Base-by-base conservation (phyloP, 495 filamentous ascomycete genomes). In the Podospora sp. region DNA sequence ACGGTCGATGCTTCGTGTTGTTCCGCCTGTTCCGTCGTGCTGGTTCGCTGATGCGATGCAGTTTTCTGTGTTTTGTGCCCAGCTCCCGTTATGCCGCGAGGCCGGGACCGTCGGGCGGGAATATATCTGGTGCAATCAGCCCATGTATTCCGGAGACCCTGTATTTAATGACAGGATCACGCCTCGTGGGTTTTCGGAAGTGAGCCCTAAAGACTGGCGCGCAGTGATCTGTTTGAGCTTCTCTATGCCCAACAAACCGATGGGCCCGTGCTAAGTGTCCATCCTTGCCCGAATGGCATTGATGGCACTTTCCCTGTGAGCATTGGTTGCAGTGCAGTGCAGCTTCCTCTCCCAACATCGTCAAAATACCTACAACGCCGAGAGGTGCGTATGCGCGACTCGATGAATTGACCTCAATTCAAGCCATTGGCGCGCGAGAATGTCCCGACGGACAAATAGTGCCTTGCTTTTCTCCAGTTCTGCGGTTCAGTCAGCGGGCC, bases 351-450 rank as follows among this genome's bases (percentile, higher is more conserved):
- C 52, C 50, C 55, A 40, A 58, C 50, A 36, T 36, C 20, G 20
- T 35, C 61, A 55, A 33, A 59, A 61, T 36, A 29, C 20, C 67
- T 8, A 62, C 18, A 22, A 46, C 59, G 35, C 11, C 46, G 26
- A 29, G 18, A 22, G 21, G 27, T 27, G 62, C 20, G 12, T 24
- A 26, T 53, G 58, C 70, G 60, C 65, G 62, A 63, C 59, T 50
- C 63, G 40, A 70, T 62, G 68, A 56, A 66, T 40, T 67, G 65
- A 67, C 65, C 53, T 12, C 64, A 67, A 58, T 55, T 62, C 55
- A 49, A 68, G 70, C 70, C 72, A 74, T 74, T 74, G 70, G 68
- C 65, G 57, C 61, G 60, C 66, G 60, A 71, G 62, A 40, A 72
- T 72, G 70, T n/a, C 58, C 53, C 29, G 51, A n/a, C 53, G 36